Evolutionary conservation across 1,284 basidiomycete genomes (phyloP), one percentile per base, ranked within the genome.

Genomic region (Moesziomyces antarcticus): DNA sequence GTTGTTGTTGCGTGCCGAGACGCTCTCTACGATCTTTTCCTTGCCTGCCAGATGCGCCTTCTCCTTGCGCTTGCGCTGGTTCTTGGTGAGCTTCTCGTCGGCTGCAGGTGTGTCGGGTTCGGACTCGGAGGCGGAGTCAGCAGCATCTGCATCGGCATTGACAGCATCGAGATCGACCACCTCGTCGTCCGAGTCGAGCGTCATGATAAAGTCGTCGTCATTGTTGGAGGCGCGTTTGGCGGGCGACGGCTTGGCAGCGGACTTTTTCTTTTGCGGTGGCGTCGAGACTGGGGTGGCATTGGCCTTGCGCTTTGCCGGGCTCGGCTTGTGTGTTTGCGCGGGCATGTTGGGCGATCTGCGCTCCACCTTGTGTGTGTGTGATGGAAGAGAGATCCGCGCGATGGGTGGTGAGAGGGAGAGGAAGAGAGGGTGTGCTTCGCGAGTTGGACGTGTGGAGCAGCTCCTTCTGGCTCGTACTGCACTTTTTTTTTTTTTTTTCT

Each of bases 161-260:
- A 24, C 24, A 16, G 59, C 48, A 59, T 69, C 66, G 45, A 69
- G 59, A 18, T 69, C 66, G 11, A 50, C 42, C 0, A 71, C 61
- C 30, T 83, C 81, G 20, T 82, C 81, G 41, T 83, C 81, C 9
- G 79, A 80, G 41, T 83, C 81, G 43, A 83, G 66, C 18, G 81
- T 83, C 81, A 83, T 82, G 63, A 83, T 65, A 49, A 83, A 82
- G 57, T 82, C 81, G 50, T 81, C 71, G 47, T 73, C 47, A 40
- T 56, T 42, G 35, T 33, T 33, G 30, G 30, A 33, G 13, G 20
- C 18, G 21, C 48, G 45, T 14, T 25, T 50, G 40, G 33, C 35
- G 21, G 56, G 37, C 2, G 37, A 40, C 16, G 37, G 11, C 37
- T 40, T 44, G 20, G 51, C 24, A 42, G 55, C 16, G 7, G 21